Percentiles rank a stretch among this genome's conserved stretches.
Conservation (phyloP, 352 stramenopile species). For the Globisporangium spinosum region DNA sequence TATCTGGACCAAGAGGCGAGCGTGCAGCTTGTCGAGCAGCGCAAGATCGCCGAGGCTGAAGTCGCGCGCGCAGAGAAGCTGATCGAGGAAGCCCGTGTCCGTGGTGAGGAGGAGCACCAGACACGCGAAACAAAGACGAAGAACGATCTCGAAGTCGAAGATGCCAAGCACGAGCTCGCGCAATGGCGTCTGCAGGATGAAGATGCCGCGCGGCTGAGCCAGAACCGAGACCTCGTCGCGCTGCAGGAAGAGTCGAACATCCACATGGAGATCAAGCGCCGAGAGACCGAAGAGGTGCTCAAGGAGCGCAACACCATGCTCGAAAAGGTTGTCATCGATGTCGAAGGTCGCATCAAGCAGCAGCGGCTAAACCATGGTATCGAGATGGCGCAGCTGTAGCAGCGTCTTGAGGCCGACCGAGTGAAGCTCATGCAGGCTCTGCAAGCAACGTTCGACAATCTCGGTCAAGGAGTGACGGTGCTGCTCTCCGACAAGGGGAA, state of each 20-base stretch:
- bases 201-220: conserved; percentile 32
- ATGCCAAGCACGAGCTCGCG: conserved; percentile 47
- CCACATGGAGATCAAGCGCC: conserved; percentile 48
- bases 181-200: conserved; percentile 44
- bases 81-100: conserved; percentile 37
- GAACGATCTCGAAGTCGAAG: conserved; percentile 48
- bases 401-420: conserved; percentile 58
- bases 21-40: conserved; percentile 55
- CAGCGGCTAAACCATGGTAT: conserved; percentile 72
- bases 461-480: conserved; percentile 49
- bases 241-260: conserved; percentile 60
- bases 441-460: conserved; percentile 64
- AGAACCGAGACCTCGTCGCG: conserved; percentile 57
- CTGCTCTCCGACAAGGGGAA: conserved; percentile 61
- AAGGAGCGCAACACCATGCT: conserved; percentile 62
- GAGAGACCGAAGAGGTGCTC: conserved; percentile 58
- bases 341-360: conserved; percentile 63
- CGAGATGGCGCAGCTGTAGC: conserved; percentile 57
- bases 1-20: conserved; percentile 67
- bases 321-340: conserved; percentile 55
- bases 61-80: conserved; percentile 28
- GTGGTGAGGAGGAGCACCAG: conserved; percentile 50
- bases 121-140: conserved; percentile 41
- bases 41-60: conserved; percentile 51
- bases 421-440: conserved; percentile 62